Percentiles rank a stretch among this genome's conserved stretches.
Conservation (phyloP, 2,329 filamentous ascomycete genomes). For the Hypoxylon sp. region DNA sequence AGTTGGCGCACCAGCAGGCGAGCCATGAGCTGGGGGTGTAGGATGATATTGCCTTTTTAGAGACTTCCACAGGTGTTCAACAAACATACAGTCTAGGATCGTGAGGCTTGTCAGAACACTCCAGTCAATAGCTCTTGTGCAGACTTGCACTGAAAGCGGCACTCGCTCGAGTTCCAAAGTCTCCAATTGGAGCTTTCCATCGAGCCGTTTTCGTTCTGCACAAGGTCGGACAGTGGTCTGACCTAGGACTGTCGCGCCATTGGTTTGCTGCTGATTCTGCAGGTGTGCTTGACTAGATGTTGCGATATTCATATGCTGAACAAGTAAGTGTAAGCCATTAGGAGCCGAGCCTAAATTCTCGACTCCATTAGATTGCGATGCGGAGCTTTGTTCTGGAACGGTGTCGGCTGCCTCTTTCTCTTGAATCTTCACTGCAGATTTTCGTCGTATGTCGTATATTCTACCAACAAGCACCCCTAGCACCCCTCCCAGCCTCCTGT, state of each 20-base stretch:
- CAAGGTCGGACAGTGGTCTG: conserved; percentile 14
- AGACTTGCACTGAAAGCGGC: conserved; percentile 77
- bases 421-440: conserved; percentile 35
- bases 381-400: conserved; percentile 16
- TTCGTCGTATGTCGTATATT: conserved; percentile 69
- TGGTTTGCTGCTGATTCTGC: conserved; percentile 14
- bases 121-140: conserved; percentile 81
- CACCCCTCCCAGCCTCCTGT: conserved; percentile 75
- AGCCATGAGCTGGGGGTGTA: conserved; percentile 50
- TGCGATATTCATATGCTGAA: conserved; percentile 13
- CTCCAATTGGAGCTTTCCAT: conserved; percentile 75
- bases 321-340: conserved; percentile 9
- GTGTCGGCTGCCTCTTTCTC: conserved; percentile 27
- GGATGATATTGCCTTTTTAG: conserved; percentile 74
- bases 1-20: conserved; percentile 52
- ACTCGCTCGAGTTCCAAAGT: conserved; percentile 81
- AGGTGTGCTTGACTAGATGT: conserved; percentile 12
- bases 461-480: conserved; percentile 76
- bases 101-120: conserved; percentile 77
- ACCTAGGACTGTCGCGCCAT: not conserved
- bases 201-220: conserved; percentile 58
- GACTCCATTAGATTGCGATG: conserved; percentile 22
- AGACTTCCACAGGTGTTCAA: conserved; percentile 81
- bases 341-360: conserved; percentile 29
- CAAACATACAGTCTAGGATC: conserved; percentile 78